These are phyloP conservation scores for Bromus sterilis DNA, from an alignment of 176 grass and related monocot species.

Conservation along the genomic window DNA sequence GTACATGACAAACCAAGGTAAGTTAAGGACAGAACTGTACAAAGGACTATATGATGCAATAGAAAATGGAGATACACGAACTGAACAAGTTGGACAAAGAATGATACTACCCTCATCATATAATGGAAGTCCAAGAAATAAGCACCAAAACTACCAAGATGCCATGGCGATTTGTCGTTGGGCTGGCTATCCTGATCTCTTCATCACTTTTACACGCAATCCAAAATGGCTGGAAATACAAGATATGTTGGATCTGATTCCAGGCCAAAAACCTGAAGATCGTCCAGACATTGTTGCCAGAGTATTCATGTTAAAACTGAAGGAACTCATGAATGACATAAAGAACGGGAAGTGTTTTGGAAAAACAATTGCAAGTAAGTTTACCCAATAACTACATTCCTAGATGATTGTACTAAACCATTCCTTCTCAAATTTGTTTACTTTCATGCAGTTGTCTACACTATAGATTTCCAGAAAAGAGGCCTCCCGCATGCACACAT, in stretches of 20 bases:
- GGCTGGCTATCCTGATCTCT: not conserved
- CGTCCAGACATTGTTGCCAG: too few relatives aligned
- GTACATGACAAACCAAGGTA: not conserved
- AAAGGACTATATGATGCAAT: not conserved
- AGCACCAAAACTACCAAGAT: constrained; percentile 18
- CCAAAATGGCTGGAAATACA: too few relatives aligned
- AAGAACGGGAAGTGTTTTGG: too few relatives aligned
- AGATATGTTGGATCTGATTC: too few relatives aligned
- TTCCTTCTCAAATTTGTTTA: too few relatives aligned
- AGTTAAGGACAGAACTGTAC: not conserved
- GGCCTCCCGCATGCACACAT: too few relatives aligned
- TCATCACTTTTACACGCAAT: constrained; percentile 28
- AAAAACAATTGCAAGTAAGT: too few relatives aligned
- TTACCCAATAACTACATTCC: too few relatives aligned
- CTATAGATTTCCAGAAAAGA: not conserved
- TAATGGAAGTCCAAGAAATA: constrained; percentile 4
- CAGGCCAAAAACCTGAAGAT: too few relatives aligned
- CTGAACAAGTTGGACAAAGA: not conserved
- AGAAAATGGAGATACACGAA: not conserved
- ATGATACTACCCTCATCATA: constrained; percentile 12
- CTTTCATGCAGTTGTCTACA: not conserved
- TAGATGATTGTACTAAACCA: too few relatives aligned
- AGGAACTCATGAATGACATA: too few relatives aligned
- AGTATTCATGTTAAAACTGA: too few relatives aligned
- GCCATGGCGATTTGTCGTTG: constrained; percentile 11